Evolutionary conservation across 352 stramenopile species (phyloP).

Genomic region (Phytopythium litorale): DNA sequence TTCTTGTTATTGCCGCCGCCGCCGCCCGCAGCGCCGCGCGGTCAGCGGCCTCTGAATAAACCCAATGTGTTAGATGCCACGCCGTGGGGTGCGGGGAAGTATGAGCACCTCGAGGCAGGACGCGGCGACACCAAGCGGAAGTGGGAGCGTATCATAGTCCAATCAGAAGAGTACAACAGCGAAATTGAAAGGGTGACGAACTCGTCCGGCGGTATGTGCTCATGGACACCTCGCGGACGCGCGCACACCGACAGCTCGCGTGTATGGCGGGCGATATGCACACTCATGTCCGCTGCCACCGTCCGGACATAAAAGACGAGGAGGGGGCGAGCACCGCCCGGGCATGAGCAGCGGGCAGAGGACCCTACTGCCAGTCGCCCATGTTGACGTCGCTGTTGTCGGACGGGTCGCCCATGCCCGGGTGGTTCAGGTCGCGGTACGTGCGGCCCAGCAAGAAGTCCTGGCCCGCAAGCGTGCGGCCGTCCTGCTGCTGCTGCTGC

Average conservation of each 20-base stretch:
- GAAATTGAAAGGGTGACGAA: neutral
- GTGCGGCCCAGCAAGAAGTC: constrained; percentile 47
- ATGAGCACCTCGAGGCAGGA: neutral
- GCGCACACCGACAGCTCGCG: no score
- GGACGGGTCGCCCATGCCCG: constrained; percentile 41
- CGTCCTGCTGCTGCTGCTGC: constrained; percentile 33
- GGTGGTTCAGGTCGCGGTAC: constrained; percentile 44
- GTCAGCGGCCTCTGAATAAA: constrained; percentile 5
- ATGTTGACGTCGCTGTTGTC: constrained; percentile 54
- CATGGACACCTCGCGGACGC: no score
- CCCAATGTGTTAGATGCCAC: neutral
- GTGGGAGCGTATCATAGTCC: neutral
- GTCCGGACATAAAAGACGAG: no score
- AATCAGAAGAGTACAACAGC: neutral
- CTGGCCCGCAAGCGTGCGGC: constrained; percentile 26
- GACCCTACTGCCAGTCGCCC: constrained; percentile 42
- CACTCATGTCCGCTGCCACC: no score
- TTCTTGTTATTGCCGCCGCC: constrained; percentile 8
- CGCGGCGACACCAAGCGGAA: neutral
- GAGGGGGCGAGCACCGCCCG: no score
- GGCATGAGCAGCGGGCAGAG: no score
- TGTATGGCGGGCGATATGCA: no score
- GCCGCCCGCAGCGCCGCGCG: neutral
- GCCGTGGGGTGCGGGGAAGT: neutral
- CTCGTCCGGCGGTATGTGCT: no score